Evolutionary conservation across 371 early-diverging fungal species (phyloP).

Genomic region (Mucor sp.): DNA sequence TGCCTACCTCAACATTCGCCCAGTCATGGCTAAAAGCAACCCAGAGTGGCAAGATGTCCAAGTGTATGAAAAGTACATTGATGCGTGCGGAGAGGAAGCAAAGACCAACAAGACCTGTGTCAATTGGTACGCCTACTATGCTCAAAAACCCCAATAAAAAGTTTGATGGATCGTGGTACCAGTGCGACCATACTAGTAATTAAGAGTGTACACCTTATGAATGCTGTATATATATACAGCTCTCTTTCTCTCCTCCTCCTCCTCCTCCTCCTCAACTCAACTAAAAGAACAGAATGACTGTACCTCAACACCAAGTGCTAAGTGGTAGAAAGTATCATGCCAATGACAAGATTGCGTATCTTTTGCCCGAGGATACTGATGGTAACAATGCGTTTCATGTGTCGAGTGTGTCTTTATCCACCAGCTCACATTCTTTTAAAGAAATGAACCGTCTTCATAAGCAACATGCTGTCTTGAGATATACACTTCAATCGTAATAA

Average conservation of each 20-base stretch:
- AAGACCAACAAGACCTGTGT: conserved; percentile 6
- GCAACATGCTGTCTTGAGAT: conserved; percentile 23
- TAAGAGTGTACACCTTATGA: not conserved
- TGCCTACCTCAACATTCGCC: conserved; percentile 14
- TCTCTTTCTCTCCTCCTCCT: not conserved
- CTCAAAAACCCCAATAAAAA: conserved; percentile 5
- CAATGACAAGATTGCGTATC: conserved; percentile 42
- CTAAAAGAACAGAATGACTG: not conserved
- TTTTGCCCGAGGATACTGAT: conserved; percentile 54
- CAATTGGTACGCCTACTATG: conserved; percentile 13
- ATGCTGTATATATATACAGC: not conserved
- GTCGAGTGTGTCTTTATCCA: not conserved
- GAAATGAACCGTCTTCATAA: conserved; percentile 23
- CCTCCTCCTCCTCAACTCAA: not conserved
- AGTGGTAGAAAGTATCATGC: conserved; percentile 52
- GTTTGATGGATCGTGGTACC: not conserved
- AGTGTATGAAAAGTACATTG: conserved; percentile 1
- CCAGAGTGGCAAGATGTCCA: conserved; percentile 14
- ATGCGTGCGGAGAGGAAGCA: conserved; percentile 7
- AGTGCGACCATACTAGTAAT: not conserved
- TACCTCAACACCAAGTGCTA: conserved; percentile 23
- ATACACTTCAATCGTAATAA: conserved; percentile 24
- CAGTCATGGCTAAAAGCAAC: conserved; percentile 9
- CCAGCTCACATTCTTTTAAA: not conserved
- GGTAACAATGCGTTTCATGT: conserved; percentile 25